Percentiles rank a stretch among this genome's conserved stretches.
phyloP scores from a whole-genome alignment of 2,329 filamentous ascomycete species.

The Rhynchosporium secalis region DNA sequence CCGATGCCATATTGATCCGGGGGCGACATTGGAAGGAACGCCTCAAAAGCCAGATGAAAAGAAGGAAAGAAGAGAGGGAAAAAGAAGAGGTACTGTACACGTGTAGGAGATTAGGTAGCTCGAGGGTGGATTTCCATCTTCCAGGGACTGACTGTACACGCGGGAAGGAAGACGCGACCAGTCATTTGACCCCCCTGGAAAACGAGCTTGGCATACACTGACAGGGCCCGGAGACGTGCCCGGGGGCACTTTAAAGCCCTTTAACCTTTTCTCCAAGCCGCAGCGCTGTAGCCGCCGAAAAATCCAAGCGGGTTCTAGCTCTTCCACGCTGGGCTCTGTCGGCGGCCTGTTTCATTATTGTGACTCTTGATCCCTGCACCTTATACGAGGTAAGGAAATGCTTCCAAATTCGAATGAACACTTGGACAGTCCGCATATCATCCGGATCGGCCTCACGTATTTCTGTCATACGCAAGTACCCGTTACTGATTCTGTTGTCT shows the following conservation, averaged over 20 bases:
- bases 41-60: no score
- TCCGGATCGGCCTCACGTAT: no score
- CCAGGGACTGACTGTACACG: background rate
- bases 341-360: conserved; percentile 1
- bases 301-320: background rate
- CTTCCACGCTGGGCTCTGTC: background rate
- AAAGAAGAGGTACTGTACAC: background rate
- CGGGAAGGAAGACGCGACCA: background rate
- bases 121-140: background rate
- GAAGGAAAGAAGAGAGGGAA: no score
- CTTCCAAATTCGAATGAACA: no score
- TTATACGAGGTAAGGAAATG: no score
- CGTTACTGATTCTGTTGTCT: background rate
- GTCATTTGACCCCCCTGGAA: background rate
- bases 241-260: background rate
- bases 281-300: conserved; percentile 6
- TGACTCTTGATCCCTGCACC: background rate
- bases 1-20: conserved; percentile 1
- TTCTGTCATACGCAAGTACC: no score
- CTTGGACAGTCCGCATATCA: no score
- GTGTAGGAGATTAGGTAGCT: background rate
- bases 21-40: no score
- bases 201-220: background rate
- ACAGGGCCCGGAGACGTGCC: background rate
- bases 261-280: background rate